These are phyloP conservation scores for Cavenderia fasciculata DNA, from an alignment of 78 protist genomes.

Conservation along the genomic window DNA sequence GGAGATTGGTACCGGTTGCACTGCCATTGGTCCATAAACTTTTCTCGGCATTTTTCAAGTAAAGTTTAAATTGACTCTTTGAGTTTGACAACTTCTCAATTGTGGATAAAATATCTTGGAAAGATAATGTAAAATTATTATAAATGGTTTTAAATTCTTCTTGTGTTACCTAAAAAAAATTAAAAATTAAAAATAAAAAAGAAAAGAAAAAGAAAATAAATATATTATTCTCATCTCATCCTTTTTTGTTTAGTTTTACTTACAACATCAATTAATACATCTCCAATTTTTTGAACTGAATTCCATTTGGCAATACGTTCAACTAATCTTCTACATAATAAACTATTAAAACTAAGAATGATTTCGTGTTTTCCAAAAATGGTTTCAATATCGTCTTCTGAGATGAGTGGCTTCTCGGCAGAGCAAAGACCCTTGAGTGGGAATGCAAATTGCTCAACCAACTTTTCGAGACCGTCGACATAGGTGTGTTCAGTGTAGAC, in stretches of 20 bases:
- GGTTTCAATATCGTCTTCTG: constrained; percentile 24
- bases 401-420: constrained; percentile 18
- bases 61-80: constrained; percentile 29
- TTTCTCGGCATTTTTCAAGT: constrained; percentile 37
- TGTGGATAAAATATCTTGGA: constrained; percentile 23
- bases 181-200: too few relatives aligned
- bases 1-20: constrained; percentile 68
- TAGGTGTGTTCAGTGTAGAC: constrained; percentile 53
- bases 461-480: constrained; percentile 65
- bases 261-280: constrained; percentile 52
- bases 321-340: constrained; percentile 7
- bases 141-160: constrained; percentile 54
- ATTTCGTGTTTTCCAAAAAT: constrained; percentile 67
- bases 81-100: constrained; percentile 24
- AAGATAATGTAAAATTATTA: constrained; percentile 49
- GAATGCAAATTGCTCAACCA: constrained; percentile 44
- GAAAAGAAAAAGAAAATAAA: too few relatives aligned
- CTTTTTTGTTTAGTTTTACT: neutral
- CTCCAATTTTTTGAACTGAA: constrained; percentile 50
- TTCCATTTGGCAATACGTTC: constrained; percentile 44
- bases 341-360: constrained; percentile 28
- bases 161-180: constrained; percentile 6
- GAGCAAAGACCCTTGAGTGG: constrained; percentile 40
- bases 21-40: constrained; percentile 62
- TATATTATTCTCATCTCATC: too few relatives aligned